A percentile compares a stretch with the other conserved stretches of the same genome.
Evolutionary conservation across 495 filamentous ascomycete genomes (phyloP).

Genomic region (Neurospora sp.): DNA sequence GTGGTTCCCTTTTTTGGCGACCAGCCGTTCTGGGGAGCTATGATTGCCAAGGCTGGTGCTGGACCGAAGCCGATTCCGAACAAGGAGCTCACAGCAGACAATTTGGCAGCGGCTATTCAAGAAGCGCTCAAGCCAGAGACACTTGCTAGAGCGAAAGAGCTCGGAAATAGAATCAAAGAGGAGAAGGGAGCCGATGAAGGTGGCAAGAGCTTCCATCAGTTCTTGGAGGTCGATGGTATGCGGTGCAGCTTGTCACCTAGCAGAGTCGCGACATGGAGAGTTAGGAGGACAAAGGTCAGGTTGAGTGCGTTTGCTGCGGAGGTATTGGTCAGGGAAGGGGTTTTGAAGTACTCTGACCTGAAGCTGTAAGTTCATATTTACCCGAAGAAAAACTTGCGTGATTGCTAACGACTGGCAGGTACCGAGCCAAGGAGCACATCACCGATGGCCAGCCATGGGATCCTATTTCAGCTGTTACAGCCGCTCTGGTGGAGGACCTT

Average conservation of each 20-base stretch:
- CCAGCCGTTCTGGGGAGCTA: slow-evolving; percentile 74
- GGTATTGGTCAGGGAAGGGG: slow-evolving; percentile 50
- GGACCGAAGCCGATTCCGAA: slow-evolving; percentile 63
- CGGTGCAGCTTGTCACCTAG: slow-evolving; percentile 55
- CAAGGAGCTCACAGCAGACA: slow-evolving; percentile 53
- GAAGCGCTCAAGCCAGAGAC: slow-evolving; percentile 48
- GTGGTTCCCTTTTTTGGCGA: slow-evolving; percentile 82
- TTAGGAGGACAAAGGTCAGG: slow-evolving; percentile 51
- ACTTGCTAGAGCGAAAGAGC: slow-evolving; percentile 42
- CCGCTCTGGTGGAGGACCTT: slow-evolving; percentile 65
- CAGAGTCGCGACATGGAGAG: slow-evolving; percentile 59
- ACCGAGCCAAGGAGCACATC: slow-evolving; percentile 57
- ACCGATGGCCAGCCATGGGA: slow-evolving; percentile 64
- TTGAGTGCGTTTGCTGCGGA: slow-evolving; percentile 62
- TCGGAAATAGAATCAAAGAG: slow-evolving; percentile 50
- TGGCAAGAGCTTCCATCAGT: slow-evolving; percentile 59
- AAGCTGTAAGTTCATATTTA: slow-evolving; percentile 51
- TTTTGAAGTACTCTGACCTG: slow-evolving; percentile 52
- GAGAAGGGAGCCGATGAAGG: slow-evolving; percentile 57
- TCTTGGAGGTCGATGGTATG: slow-evolving; percentile 49
- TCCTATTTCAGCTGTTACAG: slow-evolving; percentile 60
- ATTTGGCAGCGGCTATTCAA: slow-evolving; percentile 51
- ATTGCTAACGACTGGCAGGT: slow-evolving; percentile 33
- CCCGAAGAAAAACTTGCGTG: too few relatives aligned
- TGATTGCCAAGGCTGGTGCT: slow-evolving; percentile 62